Evolutionary conservation across 2,329 filamentous ascomycete genomes (phyloP).

Genomic region (Coccinonectria pachysandricola): DNA sequence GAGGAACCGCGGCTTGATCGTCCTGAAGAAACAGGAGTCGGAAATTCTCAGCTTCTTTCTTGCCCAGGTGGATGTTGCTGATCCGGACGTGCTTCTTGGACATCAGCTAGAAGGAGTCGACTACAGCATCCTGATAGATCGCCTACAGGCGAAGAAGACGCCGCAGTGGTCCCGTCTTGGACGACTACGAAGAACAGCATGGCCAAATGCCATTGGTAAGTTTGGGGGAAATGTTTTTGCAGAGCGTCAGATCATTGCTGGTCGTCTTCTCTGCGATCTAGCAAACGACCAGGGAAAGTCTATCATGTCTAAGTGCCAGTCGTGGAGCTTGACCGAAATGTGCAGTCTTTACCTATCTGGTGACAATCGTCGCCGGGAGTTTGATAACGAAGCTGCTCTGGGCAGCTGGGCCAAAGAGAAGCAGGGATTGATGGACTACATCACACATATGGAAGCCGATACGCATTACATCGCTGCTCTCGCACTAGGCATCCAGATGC

Average conservation of each 20-base stretch:
- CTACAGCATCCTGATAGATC: constrained; percentile 79
- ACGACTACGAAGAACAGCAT: constrained; percentile 68
- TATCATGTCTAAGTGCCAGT: constrained; percentile 92
- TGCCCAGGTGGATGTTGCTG: constrained; percentile 74
- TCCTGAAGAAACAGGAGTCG: constrained; percentile 71
- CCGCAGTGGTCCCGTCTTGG: constrained; percentile 93
- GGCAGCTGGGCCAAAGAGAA: constrained; percentile 72
- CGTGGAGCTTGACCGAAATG: constrained; percentile 98
- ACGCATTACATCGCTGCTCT: constrained; percentile 93
- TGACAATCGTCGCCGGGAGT: constrained; percentile 62
- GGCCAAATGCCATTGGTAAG: constrained; percentile 81
- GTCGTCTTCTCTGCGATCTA: constrained; percentile 83
- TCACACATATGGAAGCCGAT: constrained; percentile 88
- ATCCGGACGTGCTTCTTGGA: constrained; percentile 88
- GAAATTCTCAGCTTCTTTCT: constrained; percentile 83
- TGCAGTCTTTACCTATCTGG: constrained; percentile 77
- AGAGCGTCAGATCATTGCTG: constrained; percentile 80
- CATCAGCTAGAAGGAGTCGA: constrained; percentile 97
- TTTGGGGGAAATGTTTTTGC: constrained; percentile 85
- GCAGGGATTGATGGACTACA: constrained; percentile 82
- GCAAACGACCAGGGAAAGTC: constrained; percentile 97
- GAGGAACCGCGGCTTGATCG: constrained; percentile 66
- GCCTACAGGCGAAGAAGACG: constrained; percentile 81
- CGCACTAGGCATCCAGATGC: constrained; percentile 78
- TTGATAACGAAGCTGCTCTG: constrained; percentile 80